Evolutionary conservation across 257 asterid genomes (phyloP).

Genomic region (Salvia splendens): DNA sequence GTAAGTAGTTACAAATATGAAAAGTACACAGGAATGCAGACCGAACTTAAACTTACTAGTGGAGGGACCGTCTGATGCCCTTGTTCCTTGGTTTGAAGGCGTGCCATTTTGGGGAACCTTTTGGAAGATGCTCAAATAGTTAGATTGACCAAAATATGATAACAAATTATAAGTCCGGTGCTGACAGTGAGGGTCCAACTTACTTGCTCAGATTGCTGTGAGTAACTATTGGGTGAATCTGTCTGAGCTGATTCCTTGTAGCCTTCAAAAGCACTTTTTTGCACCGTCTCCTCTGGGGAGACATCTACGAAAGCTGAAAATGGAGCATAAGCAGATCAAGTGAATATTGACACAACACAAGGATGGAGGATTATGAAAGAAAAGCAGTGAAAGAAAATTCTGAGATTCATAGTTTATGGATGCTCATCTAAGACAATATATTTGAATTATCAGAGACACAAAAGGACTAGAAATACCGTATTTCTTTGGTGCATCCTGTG

Average conservation of each 20-base stretch:
- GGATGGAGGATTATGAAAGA: background rate
- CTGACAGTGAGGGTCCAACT: slow-evolving; percentile 34
- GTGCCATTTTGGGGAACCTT: slow-evolving; percentile 82
- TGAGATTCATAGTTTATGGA: background rate
- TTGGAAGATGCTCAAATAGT: slow-evolving; percentile 29
- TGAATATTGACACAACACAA: slow-evolving; percentile 8
- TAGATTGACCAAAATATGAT: slow-evolving; percentile 19
- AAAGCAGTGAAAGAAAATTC: background rate
- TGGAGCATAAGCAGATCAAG: slow-evolving; percentile 25
- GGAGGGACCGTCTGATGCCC: slow-evolving; percentile 57
- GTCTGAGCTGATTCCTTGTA: slow-evolving; percentile 59
- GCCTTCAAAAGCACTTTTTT: slow-evolving; percentile 72
- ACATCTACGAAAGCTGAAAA: slow-evolving; percentile 89
- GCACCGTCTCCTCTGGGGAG: slow-evolving; percentile 82
- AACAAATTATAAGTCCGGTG: slow-evolving; percentile 17
- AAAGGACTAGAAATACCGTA: slow-evolving; percentile 37
- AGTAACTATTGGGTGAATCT: slow-evolving; percentile 38
- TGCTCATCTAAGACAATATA: background rate
- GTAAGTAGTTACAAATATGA: slow-evolving; percentile 13
- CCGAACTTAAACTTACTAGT: slow-evolving; percentile 51
- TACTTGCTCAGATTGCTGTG: slow-evolving; percentile 49
- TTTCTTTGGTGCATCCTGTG: slow-evolving; percentile 44
- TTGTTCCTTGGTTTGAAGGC: slow-evolving; percentile 54
- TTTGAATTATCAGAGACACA: slow-evolving; percentile 16
- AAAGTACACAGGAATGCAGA: slow-evolving; percentile 13